Conservation (phyloP, 441 rosid genomes). For the Gossypium schwendimanii region DNA sequence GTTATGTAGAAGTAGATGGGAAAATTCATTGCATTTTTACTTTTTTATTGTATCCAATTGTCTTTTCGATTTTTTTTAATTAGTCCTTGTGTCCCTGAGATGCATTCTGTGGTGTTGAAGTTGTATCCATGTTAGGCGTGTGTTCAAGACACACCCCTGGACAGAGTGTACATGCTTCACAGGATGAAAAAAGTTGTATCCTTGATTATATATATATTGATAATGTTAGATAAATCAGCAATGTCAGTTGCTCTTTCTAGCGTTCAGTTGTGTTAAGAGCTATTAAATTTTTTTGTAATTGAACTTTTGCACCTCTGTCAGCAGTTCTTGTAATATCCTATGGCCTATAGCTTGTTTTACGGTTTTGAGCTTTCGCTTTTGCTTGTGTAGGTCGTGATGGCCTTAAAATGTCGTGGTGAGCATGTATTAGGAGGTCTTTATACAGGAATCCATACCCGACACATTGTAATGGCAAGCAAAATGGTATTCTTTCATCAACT, state of each 20-base stretch:
- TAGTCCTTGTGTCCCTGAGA: background rate
- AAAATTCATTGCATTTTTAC: background rate
- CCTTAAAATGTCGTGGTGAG: constrained; percentile 78
- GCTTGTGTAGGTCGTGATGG: constrained; percentile 71
- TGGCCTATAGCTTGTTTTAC: background rate
- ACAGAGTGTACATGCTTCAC: background rate
- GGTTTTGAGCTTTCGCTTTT: background rate
- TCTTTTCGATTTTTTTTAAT: background rate
- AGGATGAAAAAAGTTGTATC: background rate
- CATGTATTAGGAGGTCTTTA: constrained; percentile 61
- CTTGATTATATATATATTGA: background rate
- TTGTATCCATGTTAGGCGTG: background rate
- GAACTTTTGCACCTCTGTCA: background rate
- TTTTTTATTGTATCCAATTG: background rate
- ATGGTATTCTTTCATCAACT: constrained; percentile 46
- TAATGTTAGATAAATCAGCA: background rate
- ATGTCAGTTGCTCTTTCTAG: background rate
- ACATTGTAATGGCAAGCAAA: constrained; percentile 87
- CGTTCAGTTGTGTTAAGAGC: background rate
- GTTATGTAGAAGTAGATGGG: background rate
- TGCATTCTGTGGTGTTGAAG: background rate
- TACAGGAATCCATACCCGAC: constrained; percentile 70
- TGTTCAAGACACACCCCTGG: background rate
- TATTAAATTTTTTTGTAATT: background rate
- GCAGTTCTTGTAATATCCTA: background rate